Evolutionary conservation across 805 yeast genomes (phyloP).

Genomic region (Candida dajiaensis): DNA sequence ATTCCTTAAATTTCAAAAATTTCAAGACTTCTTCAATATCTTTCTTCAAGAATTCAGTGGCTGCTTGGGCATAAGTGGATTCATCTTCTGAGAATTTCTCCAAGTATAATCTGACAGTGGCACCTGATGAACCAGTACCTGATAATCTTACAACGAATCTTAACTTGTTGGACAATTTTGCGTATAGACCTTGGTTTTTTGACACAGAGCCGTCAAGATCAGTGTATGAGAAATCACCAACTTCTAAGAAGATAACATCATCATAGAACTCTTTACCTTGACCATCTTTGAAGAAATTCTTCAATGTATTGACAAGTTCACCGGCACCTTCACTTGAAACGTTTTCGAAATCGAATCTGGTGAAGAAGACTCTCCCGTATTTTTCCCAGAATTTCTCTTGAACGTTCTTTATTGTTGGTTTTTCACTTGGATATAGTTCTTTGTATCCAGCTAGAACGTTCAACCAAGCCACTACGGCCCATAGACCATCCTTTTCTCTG

Average conservation of each 20-base stretch:
- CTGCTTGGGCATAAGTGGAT: constrained; percentile 41
- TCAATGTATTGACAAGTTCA: constrained; percentile 53
- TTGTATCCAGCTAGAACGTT: constrained; percentile 86
- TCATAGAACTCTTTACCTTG: constrained; percentile 37
- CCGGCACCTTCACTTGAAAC: constrained; percentile 72
- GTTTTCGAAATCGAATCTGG: constrained; percentile 90
- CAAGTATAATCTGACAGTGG: constrained; percentile 88
- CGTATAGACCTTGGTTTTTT: constrained; percentile 78
- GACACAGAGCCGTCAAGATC: constrained; percentile 94
- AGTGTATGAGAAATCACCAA: constrained; percentile 87
- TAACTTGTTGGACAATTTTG: constrained; percentile 74
- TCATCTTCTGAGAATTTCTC: constrained; percentile 72
- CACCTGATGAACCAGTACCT: constrained; percentile 97
- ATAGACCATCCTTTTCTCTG: constrained; percentile 94
- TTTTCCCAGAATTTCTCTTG: constrained; percentile 84
- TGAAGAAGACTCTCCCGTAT: constrained; percentile 95
- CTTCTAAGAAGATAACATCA: constrained; percentile 54
- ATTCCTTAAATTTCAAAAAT: constrained; percentile 66
- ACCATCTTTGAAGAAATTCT: constrained; percentile 30
- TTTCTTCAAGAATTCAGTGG: constrained; percentile 60
- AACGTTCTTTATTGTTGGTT: constrained; percentile 68
- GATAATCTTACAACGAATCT: constrained; percentile 87
- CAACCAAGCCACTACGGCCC: constrained; percentile 98
- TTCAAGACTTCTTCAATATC: constrained; percentile 59
- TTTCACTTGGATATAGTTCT: constrained; percentile 45